Evolutionary conservation across 441 rosid species (phyloP), one percentile per base, ranked within the genome.

Genomic region (Daphne laureola): DNA sequence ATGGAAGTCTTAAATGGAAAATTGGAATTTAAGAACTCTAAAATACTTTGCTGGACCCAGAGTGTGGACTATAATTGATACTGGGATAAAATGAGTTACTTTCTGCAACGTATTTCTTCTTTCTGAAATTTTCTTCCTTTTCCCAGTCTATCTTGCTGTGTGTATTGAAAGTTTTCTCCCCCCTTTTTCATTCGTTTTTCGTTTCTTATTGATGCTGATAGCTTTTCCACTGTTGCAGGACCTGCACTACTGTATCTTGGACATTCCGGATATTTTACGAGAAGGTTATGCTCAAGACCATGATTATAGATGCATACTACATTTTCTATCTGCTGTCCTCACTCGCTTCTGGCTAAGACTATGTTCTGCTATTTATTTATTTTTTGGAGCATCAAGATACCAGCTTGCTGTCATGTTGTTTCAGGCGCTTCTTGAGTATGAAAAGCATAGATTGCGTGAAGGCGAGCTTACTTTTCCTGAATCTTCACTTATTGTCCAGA

Each of bases 161-260:
- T 31, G 38, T 31, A 9, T 31, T 31, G 38, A 31, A 31, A 31
- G 38, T 31, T 31, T 31, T 31, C 38, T 31, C 38, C 2, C 3
- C 1, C 25, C 25, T 21, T 21, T 21, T 18, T 18, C 23, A 18
- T 18, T 18, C 23, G 1, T 31, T 0, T 31, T 31, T 31, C 11
- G 38, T 31, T 31, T 31, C 25, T 21, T 21, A 9, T 31, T 31
- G 38, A 31, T 7, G 11, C 38, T 31, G 38, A 31, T 31, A 31
- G 38, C 38, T 0, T 31, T 9, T 31, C 1, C 11, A 31, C 14
- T 60, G 59, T 49, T 12, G 35, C 66, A 80, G 90, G 75, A 83
- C 90, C 43, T 83, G 90, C 53, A 83, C 90, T 35, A 83, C 87
- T 55, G 90, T 83, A 47, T 83, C 87, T 3, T 83, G 87, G 87